Percentiles rank a stretch among this genome's conserved stretches.
phyloP scores from a whole-genome alignment of 257 asterid species.

The Nicotiana attenuata region DNA sequence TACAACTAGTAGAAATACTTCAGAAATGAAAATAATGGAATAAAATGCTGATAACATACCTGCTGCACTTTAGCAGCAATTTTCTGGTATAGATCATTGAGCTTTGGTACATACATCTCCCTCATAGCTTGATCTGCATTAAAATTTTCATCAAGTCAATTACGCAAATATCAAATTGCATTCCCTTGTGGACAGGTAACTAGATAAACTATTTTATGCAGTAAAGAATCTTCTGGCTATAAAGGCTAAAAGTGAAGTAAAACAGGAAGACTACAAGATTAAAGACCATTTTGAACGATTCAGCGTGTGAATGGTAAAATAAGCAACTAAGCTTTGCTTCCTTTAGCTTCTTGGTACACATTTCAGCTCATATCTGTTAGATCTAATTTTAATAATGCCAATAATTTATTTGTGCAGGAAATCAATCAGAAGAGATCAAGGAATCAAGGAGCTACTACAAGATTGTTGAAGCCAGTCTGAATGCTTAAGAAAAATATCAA shows the following conservation, averaged over 20 bases:
- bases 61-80: conserved; percentile 71
- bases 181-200: neutral
- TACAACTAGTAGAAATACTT: neutral
- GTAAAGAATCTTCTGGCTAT: conserved; percentile 1
- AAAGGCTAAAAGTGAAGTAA: neutral
- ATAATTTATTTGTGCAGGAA: too few species aligned
- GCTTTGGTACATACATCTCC: conserved; percentile 58
- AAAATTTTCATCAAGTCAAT: neutral
- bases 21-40: neutral
- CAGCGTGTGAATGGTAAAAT: conserved; percentile 5
- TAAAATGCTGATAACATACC: conserved; percentile 34
- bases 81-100: conserved; percentile 74
- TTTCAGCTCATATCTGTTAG: conserved; percentile 2
- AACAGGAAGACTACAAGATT: neutral
- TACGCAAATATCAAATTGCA: neutral
- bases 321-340: neutral
- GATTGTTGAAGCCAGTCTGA: too few species aligned
- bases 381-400: too few species aligned
- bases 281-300: neutral
- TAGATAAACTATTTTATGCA: neutral
- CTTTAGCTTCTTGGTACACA: conserved; percentile 1
- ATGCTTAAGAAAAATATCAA: too few species aligned
- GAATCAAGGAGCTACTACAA: too few species aligned
- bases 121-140: conserved; percentile 87
- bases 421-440: too few species aligned